A percentile compares a stretch with the other conserved stretches of the same genome.
These are phyloP conservation scores for Boechera divaricarpa DNA, from an alignment of 345 rosid species.

Conservation along the genomic window DNA sequence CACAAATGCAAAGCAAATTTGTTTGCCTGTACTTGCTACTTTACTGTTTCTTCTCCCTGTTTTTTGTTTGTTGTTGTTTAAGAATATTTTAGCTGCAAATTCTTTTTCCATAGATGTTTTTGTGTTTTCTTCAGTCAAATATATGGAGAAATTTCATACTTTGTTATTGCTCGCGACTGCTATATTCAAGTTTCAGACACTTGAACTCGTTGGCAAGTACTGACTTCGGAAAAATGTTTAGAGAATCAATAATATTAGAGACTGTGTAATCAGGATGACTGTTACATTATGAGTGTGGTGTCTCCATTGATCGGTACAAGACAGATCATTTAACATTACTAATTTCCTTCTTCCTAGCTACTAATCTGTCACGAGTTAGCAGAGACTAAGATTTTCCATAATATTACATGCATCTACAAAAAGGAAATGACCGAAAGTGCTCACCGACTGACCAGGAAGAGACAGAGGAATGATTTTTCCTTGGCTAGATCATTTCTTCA, in stretches of 20 bases:
- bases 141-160: constrained; percentile 42
- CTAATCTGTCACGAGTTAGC: neutral
- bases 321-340: constrained; percentile 11
- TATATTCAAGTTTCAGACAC: constrained; percentile 1
- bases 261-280: neutral
- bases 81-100: constrained; percentile 33
- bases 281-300: constrained; percentile 2
- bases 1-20: constrained; percentile 45
- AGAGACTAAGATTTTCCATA: neutral
- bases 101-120: constrained; percentile 38
- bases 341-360: constrained; percentile 27
- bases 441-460: constrained; percentile 20
- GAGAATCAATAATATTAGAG: neutral
- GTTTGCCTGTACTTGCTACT: constrained; percentile 45
- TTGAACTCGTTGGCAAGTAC: constrained; percentile 21
- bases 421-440: constrained; percentile 8
- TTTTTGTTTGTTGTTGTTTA: constrained; percentile 38
- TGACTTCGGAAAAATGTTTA: neutral
- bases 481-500: constrained; percentile 29
- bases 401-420: constrained; percentile 10
- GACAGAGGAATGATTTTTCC: neutral
- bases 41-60: constrained; percentile 22
- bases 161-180: constrained; percentile 6
- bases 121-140: constrained; percentile 41
- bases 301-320: constrained; percentile 5